Evolutionary conservation across 768 basidiomycete genomes (phyloP).

Genomic region (Hygrophoropsis aurantiaca): DNA sequence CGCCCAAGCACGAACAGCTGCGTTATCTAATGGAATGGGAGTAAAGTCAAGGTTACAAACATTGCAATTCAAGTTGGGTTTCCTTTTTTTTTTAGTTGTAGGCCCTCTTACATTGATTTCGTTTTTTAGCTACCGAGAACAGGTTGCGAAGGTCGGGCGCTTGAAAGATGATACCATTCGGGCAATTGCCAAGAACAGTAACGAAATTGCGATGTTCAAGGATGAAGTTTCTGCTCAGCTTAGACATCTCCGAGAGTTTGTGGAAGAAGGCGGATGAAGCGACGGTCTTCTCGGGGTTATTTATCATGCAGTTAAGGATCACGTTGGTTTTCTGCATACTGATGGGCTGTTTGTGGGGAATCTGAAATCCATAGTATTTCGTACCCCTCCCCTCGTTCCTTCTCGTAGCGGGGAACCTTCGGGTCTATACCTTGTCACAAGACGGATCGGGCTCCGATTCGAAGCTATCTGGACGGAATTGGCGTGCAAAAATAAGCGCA

Average conservation of each 20-base stretch:
- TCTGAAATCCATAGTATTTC: neutral
- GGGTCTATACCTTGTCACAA: neutral
- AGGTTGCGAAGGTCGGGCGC: slow-evolving; percentile 71
- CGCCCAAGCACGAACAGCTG: slow-evolving; percentile 71
- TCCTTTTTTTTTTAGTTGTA: slow-evolving; percentile 1
- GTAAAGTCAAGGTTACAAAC: slow-evolving; percentile 77
- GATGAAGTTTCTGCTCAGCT: slow-evolving; percentile 73
- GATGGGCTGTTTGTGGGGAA: neutral
- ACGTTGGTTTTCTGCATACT: neutral
- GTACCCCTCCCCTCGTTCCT: too few species aligned
- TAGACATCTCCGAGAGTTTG: slow-evolving; percentile 65
- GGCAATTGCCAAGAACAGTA: slow-evolving; percentile 81
- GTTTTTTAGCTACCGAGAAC: slow-evolving; percentile 68
- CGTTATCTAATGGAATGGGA: slow-evolving; percentile 78
- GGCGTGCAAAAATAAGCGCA: too few species aligned
- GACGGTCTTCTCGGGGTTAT: neutral
- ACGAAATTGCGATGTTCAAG: slow-evolving; percentile 81
- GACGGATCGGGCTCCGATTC: neutral
- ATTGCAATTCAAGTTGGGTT: slow-evolving; percentile 70
- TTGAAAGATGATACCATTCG: slow-evolving; percentile 79
- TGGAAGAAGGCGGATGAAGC: slow-evolving; percentile 46
- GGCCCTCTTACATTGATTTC: slow-evolving; percentile 3
- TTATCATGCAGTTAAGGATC: neutral
- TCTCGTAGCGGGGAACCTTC: neutral
- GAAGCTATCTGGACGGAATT: neutral